A percentile compares a stretch with the other conserved stretches of the same genome.
Conservation (phyloP, 2,329 filamentous ascomycete species). For the Colletotrichum somersetense region DNA sequence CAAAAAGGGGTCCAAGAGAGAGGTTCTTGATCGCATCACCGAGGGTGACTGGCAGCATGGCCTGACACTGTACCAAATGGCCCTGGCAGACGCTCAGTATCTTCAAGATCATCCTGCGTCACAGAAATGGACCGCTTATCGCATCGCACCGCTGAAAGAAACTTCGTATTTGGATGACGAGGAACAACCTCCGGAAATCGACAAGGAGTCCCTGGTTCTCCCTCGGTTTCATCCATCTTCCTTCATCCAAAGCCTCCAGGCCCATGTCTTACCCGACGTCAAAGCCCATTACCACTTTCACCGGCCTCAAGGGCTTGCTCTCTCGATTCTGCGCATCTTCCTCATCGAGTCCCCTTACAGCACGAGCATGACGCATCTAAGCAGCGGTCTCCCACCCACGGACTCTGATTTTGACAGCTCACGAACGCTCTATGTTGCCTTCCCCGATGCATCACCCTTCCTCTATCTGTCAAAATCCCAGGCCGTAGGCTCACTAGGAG, state of each 20-base stretch:
- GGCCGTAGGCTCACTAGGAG: constrained; percentile 55
- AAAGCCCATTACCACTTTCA: constrained; percentile 88
- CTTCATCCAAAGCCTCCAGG: constrained; percentile 82
- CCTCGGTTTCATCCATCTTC: constrained; percentile 85
- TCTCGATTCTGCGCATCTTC: constrained; percentile 83
- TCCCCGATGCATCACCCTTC: constrained; percentile 83
- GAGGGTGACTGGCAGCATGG: constrained; percentile 78
- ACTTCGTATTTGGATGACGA: constrained; percentile 56
- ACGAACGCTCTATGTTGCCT: constrained; percentile 82
- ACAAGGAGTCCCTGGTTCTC: constrained; percentile 62
- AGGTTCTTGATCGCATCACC: constrained; percentile 72
- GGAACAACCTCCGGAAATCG: constrained; percentile 49
- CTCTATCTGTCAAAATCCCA: constrained; percentile 74
- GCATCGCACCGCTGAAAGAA: constrained; percentile 65
- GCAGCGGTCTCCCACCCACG: constrained; percentile 45
- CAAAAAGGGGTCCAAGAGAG: constrained; percentile 71
- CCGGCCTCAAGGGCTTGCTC: constrained; percentile 74
- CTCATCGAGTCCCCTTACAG: constrained; percentile 83
- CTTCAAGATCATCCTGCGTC: constrained; percentile 74
- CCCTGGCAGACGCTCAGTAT: constrained; percentile 76
- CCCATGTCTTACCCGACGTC: constrained; percentile 80
- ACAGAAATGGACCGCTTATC: constrained; percentile 74
- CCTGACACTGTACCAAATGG: constrained; percentile 74
- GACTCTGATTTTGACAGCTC: constrained; percentile 70
- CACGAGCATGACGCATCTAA: constrained; percentile 63